Percentiles rank a stretch among this genome's conserved stretches.
phyloP scores from a whole-genome alignment of 2,329 filamentous ascomycete genomes.

The Leptographium lundbergii region DNA sequence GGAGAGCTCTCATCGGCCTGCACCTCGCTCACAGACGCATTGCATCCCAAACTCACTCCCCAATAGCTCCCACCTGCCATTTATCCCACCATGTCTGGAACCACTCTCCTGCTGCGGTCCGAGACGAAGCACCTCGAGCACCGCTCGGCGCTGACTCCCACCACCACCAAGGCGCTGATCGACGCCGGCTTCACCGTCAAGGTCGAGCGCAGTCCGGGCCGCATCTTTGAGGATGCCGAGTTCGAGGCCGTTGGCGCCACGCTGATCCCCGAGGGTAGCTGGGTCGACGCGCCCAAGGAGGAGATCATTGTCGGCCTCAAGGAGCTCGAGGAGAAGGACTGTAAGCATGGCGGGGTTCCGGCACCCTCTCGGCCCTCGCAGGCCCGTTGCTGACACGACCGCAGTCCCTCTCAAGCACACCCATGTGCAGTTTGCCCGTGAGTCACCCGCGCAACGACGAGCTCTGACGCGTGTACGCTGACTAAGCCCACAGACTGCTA shows the following conservation, averaged over 20 bases:
- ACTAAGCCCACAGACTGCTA: constrained; percentile 38
- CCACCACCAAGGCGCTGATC: constrained; percentile 37
- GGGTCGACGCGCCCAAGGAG: constrained; percentile 53
- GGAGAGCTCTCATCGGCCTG: neutral
- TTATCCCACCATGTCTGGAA: constrained; percentile 1
- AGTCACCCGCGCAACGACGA: neutral
- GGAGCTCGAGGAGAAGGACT: constrained; percentile 61
- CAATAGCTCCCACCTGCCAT: neutral
- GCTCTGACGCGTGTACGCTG: neutral
- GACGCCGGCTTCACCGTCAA: constrained; percentile 57
- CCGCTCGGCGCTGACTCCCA: constrained; percentile 13
- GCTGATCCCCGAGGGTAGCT: constrained; percentile 53
- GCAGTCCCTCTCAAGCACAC: constrained; percentile 52
- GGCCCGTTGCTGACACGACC: neutral
- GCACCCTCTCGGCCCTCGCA: neutral
- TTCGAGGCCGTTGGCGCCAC: constrained; percentile 50
- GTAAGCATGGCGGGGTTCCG: constrained; percentile 21
- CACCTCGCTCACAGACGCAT: neutral
- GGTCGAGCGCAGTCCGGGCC: constrained; percentile 53
- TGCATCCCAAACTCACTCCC: neutral
- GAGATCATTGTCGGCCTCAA: constrained; percentile 66
- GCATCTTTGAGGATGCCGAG: constrained; percentile 52
- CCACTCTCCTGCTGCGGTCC: constrained; percentile 9
- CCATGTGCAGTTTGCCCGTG: constrained; percentile 47
- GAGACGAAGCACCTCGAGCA: constrained; percentile 16